Percentiles rank a stretch among this genome's conserved stretches.
These are phyloP conservation scores for Bolboschoenus planiculmis DNA, from an alignment of 176 grass and related monocot species.

Conservation along the genomic window DNA sequence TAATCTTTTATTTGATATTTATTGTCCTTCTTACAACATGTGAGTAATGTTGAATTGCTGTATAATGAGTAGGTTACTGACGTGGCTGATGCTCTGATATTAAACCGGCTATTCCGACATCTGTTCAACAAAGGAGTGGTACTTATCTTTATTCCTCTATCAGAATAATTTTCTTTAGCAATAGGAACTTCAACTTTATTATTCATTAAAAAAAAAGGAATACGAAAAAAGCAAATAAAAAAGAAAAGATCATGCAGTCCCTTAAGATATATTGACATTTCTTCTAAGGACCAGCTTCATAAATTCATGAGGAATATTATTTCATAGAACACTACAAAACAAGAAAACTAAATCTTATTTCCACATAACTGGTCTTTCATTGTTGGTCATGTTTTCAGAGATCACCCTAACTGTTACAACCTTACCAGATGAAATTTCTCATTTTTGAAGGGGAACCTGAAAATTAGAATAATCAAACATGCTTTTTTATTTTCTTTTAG, in stretches of 20 bases:
- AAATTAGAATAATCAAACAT: background rate
- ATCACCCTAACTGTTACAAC: constrained; percentile 13
- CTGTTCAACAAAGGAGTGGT: constrained; percentile 81
- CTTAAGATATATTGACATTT: background rate
- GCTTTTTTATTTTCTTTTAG: constrained; percentile 31
- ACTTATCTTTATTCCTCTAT: constrained; percentile 30
- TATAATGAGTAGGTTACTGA: constrained; percentile 56
- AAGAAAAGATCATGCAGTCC: background rate
- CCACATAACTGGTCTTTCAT: constrained; percentile 21
- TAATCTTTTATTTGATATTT: background rate
- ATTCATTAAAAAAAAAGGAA: background rate
- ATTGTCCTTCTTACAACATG: background rate
- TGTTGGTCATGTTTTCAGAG: too few relatives aligned
- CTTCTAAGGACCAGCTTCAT: background rate
- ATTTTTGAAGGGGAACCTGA: background rate
- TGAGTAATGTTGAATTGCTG: background rate
- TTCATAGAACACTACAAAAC: background rate
- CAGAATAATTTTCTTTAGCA: constrained; percentile 14
- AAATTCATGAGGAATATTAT: background rate
- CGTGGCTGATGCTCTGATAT: constrained; percentile 86
- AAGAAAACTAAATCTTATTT: background rate
- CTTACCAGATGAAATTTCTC: background rate
- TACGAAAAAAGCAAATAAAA: background rate
- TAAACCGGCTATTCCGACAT: constrained; percentile 79
- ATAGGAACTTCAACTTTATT: background rate